Base-by-base conservation (phyloP, 75 land plant species). In the Sequoia sempervirens region DNA sequence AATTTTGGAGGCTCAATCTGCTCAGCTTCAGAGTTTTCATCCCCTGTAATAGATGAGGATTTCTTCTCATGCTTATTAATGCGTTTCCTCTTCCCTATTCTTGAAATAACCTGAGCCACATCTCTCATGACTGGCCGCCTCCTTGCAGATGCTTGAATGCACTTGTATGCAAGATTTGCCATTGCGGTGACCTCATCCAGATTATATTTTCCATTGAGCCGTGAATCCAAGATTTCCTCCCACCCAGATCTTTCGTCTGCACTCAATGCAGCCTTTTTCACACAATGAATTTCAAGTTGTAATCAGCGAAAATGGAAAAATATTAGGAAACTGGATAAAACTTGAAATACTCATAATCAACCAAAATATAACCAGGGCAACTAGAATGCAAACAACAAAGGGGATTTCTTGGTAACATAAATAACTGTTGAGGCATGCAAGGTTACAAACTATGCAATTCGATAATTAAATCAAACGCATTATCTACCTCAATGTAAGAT, bases 121-220 rank as follows among this genome's bases (percentile, higher is more conserved):
- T 93, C 95, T n/a, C 91, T 87, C 80, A 97, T 96, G 36, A 87
- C 87, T 50, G 99, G 99, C 11, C 99, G 87, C 52, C 88, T 92
- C 69, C 91, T 92, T 30, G 94, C 91, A 37, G 74, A 72, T 45
- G 86, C 84, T 20, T 88, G 85, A 75, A 94, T 66, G 86, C 99
- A 97, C 70, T 84, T 92, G 80, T 93, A 82, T 68, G 92, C 99
- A 30, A 94, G 85, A 37, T 61, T 73, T 0, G 98, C 98, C 56
- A 97, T 86, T 9, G 34, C 82, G 37, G 90, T 88, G 37, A 93
- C 90, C 79, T 96, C 99, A 41, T 88, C 86, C 1, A 86, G 80
- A 53, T 91, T 86, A 82, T 94, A 91, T 56, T 89, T 84, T 12
- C 92, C 98, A 36, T 82, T 86, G 4, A 97, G 87, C 34, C 89